Evolutionary conservation across 352 stramenopile species (phyloP), one percentile per base, ranked within the genome.

Genomic region (Phytophthora sp.): DNA sequence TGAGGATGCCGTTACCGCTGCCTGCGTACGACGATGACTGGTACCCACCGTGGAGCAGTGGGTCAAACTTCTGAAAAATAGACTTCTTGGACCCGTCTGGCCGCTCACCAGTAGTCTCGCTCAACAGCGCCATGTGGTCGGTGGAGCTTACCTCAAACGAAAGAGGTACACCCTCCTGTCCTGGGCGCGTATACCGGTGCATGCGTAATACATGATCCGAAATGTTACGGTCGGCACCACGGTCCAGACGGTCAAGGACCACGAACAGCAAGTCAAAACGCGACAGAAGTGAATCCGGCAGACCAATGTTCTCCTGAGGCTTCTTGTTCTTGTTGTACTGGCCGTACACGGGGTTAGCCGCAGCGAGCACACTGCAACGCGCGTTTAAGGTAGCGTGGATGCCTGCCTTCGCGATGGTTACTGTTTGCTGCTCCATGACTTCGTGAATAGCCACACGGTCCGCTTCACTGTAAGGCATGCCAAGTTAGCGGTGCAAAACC

Each of bases 191-290:
- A 79, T 99, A 99, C 23, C 93, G 82, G 67, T 99, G 97, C 62
- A 98, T 98, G n/a, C 86, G 78, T 60, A 99, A 84, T 15, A 99
- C 97, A 82, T 99, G 98, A 38, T 98, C 89, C 2, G 97, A 97
- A 66, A 99, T 99, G 45, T 89, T 92, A 21, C 96, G 86, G 66
- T 99, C 97, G 12, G 82, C 91, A 24, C 94, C 92, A 12, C 94
- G 90, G 70, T 99, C 96, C 37, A 99, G 83, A 55, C 98, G 96
- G 84, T 99, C 98, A 27, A 99, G 87, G 11, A 99, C 98, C 28
- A 99, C 97, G 75, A 99, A 99, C 6, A 99, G 79, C 58, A 99
- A 87, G 81, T 99, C 98, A 76, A 99, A 99, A 90, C 98, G 97
- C 59, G 91, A 99, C 18, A 99, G 80, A 34, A 99, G 79, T n/a